Conservation (phyloP, 768 basidiomycete genomes). For the Gloeopeniophorella convolvens region DNA sequence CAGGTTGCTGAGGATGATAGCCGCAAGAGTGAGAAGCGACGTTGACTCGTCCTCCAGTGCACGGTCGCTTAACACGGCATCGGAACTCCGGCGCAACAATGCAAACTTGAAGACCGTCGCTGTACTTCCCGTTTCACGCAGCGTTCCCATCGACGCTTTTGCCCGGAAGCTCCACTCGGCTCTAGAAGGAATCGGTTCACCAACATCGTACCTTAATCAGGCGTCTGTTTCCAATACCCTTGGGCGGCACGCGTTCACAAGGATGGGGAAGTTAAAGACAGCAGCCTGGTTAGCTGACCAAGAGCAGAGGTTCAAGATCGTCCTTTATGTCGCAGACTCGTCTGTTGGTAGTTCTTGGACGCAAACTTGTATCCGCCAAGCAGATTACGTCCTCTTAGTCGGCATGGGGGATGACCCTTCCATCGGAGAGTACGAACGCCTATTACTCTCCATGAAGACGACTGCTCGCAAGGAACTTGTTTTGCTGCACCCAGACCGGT, state of each 20-base stretch:
- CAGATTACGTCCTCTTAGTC: conserved; percentile 90
- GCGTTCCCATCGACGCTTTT: conserved; percentile 85
- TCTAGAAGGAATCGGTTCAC: conserved; percentile 88
- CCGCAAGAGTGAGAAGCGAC: conserved; percentile 82
- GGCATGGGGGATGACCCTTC: conserved; percentile 90
- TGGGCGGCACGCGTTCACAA: conserved; percentile 90
- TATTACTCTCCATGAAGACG: conserved; percentile 92
- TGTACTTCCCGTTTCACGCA: conserved; percentile 79
- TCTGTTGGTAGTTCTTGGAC: conserved; percentile 96
- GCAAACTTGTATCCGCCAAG: conserved; percentile 95
- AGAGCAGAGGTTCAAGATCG: conserved; percentile 88
- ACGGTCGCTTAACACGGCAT: conserved; percentile 43
- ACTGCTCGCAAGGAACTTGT: conserved; percentile 98
- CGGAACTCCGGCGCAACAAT: conserved; percentile 71
- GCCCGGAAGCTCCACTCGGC: conserved; percentile 83
- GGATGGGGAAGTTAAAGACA: conserved; percentile 96
- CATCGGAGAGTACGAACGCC: conserved; percentile 90
- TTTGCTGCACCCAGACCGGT: conserved; percentile 85
- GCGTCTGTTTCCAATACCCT: conserved; percentile 87
- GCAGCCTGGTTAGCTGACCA: conserved; percentile 92
- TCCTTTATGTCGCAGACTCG: conserved; percentile 94
- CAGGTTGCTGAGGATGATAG: conserved; percentile 82
- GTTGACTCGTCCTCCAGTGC: conserved; percentile 54
- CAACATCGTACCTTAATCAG: conserved; percentile 90
- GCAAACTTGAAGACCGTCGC: conserved; percentile 92